A percentile compares a stretch with the other conserved stretches of the same genome.
Evolutionary conservation across 208 protist species (phyloP).

Genomic region (Trypanosomatidae sp.): DNA sequence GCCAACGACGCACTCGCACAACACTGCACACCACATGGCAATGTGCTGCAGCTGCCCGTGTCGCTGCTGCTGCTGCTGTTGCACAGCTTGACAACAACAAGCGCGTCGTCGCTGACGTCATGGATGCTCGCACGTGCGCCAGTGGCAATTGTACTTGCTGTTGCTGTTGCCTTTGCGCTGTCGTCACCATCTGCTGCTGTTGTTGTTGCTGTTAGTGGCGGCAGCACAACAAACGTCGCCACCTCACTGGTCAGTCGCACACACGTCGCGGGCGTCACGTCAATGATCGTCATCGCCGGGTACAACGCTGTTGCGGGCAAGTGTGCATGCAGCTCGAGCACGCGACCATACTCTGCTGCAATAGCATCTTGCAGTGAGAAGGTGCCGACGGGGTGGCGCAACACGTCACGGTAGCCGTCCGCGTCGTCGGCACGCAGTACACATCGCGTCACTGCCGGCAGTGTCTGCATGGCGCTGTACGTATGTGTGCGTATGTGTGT

Average conservation of each 20-base stretch:
- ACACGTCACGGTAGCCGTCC: conserved; percentile 28
- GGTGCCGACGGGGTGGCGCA: conserved; percentile 15
- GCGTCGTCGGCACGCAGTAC: conserved; percentile 27
- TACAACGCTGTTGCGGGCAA: conserved; percentile 10
- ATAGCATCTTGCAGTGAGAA: conserved; percentile 29
- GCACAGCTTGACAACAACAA: too few species aligned
- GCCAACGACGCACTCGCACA: too few species aligned
- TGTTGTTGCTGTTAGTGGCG: too few species aligned
- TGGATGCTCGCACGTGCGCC: too few species aligned
- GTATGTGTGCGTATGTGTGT: neutral
- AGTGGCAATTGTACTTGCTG: too few species aligned
- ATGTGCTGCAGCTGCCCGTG: too few species aligned
- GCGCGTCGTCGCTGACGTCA: too few species aligned
- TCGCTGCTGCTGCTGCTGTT: too few species aligned
- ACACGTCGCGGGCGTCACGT: conserved; percentile 38
- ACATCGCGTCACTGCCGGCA: conserved; percentile 27
- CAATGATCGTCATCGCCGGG: conserved; percentile 30
- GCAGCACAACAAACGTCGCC: conserved; percentile 51
- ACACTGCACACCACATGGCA: too few species aligned
- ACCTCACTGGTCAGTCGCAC: conserved; percentile 13
- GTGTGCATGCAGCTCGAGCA: too few species aligned
- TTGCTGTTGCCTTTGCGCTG: neutral
- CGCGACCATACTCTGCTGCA: conserved; percentile 11
- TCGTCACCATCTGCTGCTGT: neutral
- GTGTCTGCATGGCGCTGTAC: neutral